Conservation (phyloP, 2,329 filamentous ascomycete genomes). For the Botrytis porri region DNA sequence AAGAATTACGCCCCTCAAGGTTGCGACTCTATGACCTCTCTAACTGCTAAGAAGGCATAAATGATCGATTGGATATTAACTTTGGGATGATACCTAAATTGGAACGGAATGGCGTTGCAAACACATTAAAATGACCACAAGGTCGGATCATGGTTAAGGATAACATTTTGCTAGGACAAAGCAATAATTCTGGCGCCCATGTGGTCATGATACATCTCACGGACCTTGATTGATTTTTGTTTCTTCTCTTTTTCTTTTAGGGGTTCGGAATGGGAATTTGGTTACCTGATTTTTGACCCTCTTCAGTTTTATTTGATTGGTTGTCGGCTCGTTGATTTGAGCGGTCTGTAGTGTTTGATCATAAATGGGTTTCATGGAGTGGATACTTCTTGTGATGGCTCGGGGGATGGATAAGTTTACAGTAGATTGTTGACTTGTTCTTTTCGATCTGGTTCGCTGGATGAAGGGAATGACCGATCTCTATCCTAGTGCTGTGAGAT, state of each 20-base stretch:
- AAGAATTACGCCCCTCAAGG: slow-evolving; percentile 35
- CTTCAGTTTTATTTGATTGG: neutral
- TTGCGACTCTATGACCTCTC: neutral
- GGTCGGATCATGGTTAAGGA: slow-evolving; percentile 12
- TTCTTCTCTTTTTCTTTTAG: neutral
- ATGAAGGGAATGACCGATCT: neutral
- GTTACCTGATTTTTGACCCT: neutral
- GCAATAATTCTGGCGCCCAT: slow-evolving; percentile 10
- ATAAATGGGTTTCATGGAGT: neutral
- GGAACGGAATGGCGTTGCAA: slow-evolving; percentile 14
- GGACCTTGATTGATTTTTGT: slow-evolving; percentile 6
- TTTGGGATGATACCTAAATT: slow-evolving; percentile 9
- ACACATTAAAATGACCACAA: slow-evolving; percentile 13
- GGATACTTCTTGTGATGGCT: neutral
- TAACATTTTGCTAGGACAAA: slow-evolving; percentile 14
- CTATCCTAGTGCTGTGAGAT: neutral
- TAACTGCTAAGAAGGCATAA: slow-evolving; percentile 2
- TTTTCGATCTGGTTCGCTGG: neutral
- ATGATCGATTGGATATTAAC: slow-evolving; percentile 3
- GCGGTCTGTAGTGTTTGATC: neutral
- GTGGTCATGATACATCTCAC: slow-evolving; percentile 6
- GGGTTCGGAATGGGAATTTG: neutral
- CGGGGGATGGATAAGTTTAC: neutral
- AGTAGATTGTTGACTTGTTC: neutral
- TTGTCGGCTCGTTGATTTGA: neutral